Percentiles rank a stretch among this genome's conserved stretches.
Conservation (phyloP, 257 asterid genomes). For the Solanum piurae region DNA sequence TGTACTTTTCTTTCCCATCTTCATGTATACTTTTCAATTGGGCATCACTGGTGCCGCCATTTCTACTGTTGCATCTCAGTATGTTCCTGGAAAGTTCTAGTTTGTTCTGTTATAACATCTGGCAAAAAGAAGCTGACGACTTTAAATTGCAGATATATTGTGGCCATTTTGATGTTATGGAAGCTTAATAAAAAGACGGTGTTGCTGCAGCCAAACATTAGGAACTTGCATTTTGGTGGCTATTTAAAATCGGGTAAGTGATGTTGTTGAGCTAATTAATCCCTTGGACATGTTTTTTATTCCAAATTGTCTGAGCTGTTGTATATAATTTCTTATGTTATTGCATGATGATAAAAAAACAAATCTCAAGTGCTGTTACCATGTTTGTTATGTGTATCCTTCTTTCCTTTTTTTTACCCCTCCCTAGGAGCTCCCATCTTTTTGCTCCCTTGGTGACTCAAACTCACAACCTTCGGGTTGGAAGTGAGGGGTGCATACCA, state of each 20-base stretch:
- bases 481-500: no score
- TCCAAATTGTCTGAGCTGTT: neutral
- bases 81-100: slow-evolving; percentile 3
- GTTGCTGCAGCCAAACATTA: slow-evolving; percentile 20
- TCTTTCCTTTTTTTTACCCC: neutral
- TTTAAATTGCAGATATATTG: slow-evolving; percentile 24
- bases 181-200: slow-evolving; percentile 23
- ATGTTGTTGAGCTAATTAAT: neutral
- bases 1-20: slow-evolving; percentile 25
- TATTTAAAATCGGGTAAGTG: slow-evolving; percentile 32
- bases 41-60: slow-evolving; percentile 41
- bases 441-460: no score
- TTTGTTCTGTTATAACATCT: neutral
- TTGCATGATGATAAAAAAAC: neutral
- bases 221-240: slow-evolving; percentile 19
- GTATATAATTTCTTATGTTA: neutral
- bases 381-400: neutral
- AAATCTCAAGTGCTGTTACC: neutral
- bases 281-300: neutral
- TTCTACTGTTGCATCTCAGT: slow-evolving; percentile 38
- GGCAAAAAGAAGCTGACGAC: neutral
- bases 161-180: slow-evolving; percentile 34
- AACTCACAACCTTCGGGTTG: no score
- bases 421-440: no score
- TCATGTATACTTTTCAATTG: slow-evolving; percentile 21